Evolutionary conservation across 106 monocot genomes (phyloP).

Genomic region (Hemerocallis citrina): DNA sequence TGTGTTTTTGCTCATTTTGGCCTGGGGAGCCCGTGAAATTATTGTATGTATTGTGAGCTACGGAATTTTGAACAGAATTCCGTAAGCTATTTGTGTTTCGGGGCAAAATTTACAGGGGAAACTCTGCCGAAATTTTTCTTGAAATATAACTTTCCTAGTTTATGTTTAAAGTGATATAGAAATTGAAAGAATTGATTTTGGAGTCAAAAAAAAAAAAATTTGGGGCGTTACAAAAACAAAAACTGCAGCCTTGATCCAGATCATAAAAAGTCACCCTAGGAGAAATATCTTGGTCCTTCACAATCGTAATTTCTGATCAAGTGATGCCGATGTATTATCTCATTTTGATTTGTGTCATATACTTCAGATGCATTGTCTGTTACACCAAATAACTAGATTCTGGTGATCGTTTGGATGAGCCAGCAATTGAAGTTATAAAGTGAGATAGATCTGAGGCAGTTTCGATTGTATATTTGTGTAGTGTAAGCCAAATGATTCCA

Average conservation of each 20-base stretch:
- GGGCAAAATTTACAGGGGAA: no score
- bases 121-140: no score
- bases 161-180: no score
- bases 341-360: neutral
- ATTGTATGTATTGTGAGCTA: no score
- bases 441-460: neutral
- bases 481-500: neutral
- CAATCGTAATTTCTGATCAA: conserved; percentile 10
- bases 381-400: neutral
- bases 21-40: no score
- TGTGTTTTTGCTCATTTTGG: no score
- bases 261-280: conserved; percentile 73
- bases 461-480: neutral
- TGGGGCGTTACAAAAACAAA: no score
- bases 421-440: neutral
- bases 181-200: no score
- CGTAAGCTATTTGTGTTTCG: no score
- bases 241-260: conserved; percentile 83
- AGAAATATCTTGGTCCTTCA: conserved; percentile 82
- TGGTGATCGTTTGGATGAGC: neutral
- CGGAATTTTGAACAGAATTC: no score
- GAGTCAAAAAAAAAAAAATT: no score
- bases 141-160: no score
- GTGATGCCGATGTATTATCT: neutral
- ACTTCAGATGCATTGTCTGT: neutral